A percentile compares a stretch with the other conserved stretches of the same genome.
phyloP scores from a whole-genome alignment of 108 stramenopile genomes.

The Nannochloropsis salina region DNA sequence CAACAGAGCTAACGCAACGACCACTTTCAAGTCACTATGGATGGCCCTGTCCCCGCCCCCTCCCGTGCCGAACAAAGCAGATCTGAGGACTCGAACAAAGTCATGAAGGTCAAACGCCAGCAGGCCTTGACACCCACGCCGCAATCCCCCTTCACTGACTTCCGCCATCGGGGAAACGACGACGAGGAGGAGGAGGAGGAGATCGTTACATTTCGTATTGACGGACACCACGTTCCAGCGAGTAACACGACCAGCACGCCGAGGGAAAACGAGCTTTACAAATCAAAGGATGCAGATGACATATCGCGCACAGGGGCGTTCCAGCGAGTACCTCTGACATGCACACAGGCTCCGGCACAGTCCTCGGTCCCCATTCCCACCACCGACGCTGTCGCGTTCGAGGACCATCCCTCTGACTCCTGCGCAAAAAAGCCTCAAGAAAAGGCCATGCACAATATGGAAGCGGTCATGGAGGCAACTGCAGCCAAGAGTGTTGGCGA shows the following conservation, averaged over 20 bases:
- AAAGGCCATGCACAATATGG: not conserved
- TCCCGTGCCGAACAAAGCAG: not conserved
- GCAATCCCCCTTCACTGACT: not conserved
- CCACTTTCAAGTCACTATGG: not conserved
- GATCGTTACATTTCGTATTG: slow-evolving; percentile 4
- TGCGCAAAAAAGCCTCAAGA: not conserved
- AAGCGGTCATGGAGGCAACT: not conserved
- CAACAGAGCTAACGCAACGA: no score
- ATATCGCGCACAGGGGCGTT: not conserved
- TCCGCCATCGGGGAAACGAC: not conserved
- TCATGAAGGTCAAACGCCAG: not conserved
- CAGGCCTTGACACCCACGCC: not conserved
- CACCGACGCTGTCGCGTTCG: not conserved
- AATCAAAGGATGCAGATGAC: not conserved
- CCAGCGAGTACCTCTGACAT: no score
- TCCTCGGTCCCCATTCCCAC: not conserved
- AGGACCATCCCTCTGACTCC: not conserved
- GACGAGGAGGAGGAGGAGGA: slow-evolving; percentile 2
- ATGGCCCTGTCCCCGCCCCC: not conserved
- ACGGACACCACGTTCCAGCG: not conserved
- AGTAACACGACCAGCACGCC: not conserved
- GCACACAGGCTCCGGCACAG: not conserved
- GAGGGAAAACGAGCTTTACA: not conserved
- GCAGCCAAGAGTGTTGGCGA: not conserved
- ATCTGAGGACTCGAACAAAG: not conserved